Percentiles rank a stretch among this genome's conserved stretches.
phyloP scores from a whole-genome alignment of 129 eudicot species.

The Arctium lappa region DNA sequence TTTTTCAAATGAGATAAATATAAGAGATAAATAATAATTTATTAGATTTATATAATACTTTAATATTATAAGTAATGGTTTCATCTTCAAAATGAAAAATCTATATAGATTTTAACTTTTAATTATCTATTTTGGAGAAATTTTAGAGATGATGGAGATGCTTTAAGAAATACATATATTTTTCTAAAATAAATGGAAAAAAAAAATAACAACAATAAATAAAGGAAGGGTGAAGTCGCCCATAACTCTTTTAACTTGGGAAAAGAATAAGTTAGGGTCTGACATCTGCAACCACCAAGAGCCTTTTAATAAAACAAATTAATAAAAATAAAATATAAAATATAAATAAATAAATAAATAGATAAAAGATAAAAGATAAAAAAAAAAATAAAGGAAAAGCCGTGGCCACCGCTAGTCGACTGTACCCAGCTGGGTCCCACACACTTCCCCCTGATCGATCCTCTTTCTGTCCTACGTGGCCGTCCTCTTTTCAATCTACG shows the following conservation, averaged over 20 bases:
- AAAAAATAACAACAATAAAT: background rate
- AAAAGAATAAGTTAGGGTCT: slow-evolving; percentile 34
- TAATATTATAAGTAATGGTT: no score
- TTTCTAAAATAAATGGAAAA: no score
- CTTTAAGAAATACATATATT: no score
- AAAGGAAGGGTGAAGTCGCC: slow-evolving; percentile 6
- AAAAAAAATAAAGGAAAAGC: background rate
- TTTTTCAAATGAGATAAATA: no score
- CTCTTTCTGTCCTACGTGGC: slow-evolving; percentile 17
- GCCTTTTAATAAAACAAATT: background rate
- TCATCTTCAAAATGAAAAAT: no score
- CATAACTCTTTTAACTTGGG: slow-evolving; percentile 20
- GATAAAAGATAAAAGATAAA: background rate
- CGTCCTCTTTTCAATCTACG: slow-evolving; percentile 11
- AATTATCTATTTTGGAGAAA: no score
- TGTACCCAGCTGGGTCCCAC: slow-evolving; percentile 2
- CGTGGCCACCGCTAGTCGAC: slow-evolving; percentile 10
- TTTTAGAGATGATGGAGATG: no score
- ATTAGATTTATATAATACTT: no score
- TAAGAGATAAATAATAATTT: no score
- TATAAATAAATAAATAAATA: background rate
- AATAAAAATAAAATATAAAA: background rate
- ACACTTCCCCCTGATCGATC: background rate
- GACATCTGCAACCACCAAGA: slow-evolving; percentile 30
- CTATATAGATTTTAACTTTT: no score